Percentiles rank a stretch among this genome's conserved stretches.
Evolutionary conservation across 2,329 filamentous ascomycete species (phyloP).

Genomic region (Aureobasidium zeae): DNA sequence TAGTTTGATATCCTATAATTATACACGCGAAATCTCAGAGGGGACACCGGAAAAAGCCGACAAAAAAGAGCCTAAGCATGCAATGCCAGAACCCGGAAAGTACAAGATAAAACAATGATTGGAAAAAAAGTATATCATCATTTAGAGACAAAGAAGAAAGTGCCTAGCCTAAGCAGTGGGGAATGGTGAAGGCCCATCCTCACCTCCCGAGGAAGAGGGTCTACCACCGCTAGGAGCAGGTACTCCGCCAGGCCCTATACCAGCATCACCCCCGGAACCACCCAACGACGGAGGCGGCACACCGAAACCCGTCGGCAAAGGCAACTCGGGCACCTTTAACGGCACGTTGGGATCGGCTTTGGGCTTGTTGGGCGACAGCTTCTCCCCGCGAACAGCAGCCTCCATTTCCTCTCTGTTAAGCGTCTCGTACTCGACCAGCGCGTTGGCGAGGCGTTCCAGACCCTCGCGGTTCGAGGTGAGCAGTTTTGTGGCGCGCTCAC

Average conservation of each 20-base stretch:
- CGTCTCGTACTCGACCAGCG: conserved; percentile 89
- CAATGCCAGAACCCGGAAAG: too few species aligned
- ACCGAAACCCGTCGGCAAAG: conserved; percentile 9
- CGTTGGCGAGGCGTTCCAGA: conserved; percentile 78
- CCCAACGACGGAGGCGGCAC: conserved; percentile 3
- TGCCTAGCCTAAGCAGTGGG: conserved; percentile 13
- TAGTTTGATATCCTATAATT: too few species aligned
- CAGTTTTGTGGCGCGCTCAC: conserved; percentile 61
- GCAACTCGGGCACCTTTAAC: conserved; percentile 56
- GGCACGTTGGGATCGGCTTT: conserved; percentile 47
- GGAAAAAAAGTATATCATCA: too few species aligned
- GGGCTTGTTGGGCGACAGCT: conserved; percentile 59
- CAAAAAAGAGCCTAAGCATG: too few species aligned
- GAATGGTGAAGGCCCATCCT: conserved; percentile 14
- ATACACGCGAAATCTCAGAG: too few species aligned
- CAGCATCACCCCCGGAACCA: neutral
- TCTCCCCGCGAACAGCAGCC: conserved; percentile 79
- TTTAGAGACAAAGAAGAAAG: too few species aligned
- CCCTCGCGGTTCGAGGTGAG: conserved; percentile 69
- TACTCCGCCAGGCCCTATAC: conserved; percentile 4
- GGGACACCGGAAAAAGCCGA: too few species aligned
- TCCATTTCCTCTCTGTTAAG: conserved; percentile 81
- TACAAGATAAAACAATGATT: too few species aligned
- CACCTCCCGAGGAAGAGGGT: conserved; percentile 3
- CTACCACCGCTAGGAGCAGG: neutral